Conservation (phyloP, 1,284 basidiomycete species). For the Marasmius sp. region DNA sequence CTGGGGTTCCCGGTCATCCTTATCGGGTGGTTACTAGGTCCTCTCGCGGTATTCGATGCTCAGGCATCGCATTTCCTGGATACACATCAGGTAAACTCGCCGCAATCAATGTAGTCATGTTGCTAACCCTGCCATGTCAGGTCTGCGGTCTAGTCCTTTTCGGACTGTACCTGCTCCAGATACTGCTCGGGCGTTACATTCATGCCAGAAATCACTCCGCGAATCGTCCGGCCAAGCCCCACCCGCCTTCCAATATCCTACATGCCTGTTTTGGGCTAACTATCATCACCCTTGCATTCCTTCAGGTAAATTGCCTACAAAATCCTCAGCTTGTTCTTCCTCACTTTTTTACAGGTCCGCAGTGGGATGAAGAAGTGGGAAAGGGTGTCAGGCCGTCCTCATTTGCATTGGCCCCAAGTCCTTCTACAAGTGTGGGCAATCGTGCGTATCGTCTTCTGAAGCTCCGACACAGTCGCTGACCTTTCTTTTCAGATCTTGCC, state of each 20-base stretch:
- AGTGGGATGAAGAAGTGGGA: constrained; percentile 47
- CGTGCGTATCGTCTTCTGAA: constrained; percentile 28
- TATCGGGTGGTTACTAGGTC: constrained; percentile 50
- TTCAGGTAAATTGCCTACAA: constrained; percentile 36
- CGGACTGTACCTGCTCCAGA: constrained; percentile 53
- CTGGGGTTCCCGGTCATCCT: constrained; percentile 51
- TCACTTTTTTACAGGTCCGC: constrained; percentile 28
- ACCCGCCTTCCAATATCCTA: constrained; percentile 50
- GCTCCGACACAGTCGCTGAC: background rate
- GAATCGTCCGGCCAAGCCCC: constrained; percentile 24
- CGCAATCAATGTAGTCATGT: constrained; percentile 5
- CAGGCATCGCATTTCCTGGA: constrained; percentile 44
- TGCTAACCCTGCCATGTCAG: constrained; percentile 27
- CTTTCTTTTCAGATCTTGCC: constrained; percentile 37
- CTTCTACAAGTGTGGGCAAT: constrained; percentile 43
- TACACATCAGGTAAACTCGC: constrained; percentile 44
- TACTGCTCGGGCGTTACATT: constrained; percentile 54
- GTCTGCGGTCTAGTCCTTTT: constrained; percentile 56
- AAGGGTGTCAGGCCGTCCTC: constrained; percentile 31
- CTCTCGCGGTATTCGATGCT: constrained; percentile 46
- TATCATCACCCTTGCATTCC: constrained; percentile 45
- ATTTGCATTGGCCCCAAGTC: constrained; percentile 34
- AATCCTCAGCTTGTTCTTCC: background rate
- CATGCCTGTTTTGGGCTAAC: constrained; percentile 49
- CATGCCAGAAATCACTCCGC: constrained; percentile 42